These are phyloP conservation scores for Didymosphaeria variabile DNA, from an alignment of 2,329 filamentous ascomycete genomes.

Conservation along the genomic window DNA sequence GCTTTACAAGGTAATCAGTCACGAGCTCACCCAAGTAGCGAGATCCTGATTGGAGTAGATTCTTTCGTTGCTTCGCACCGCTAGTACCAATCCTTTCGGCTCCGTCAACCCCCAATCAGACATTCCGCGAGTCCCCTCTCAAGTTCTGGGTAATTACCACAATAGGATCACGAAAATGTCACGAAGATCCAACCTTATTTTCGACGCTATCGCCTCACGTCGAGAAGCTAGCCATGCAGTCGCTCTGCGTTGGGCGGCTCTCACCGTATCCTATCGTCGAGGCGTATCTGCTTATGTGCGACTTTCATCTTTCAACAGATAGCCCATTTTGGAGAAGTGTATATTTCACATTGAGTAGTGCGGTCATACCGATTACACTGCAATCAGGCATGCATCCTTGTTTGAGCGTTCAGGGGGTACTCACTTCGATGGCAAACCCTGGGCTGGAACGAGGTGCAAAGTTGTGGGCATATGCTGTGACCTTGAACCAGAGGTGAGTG, in stretches of 20 bases:
- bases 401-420: not conserved
- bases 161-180: not conserved
- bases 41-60: not conserved
- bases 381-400: conserved; percentile 4
- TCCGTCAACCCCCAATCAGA: not conserved
- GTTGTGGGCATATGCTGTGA: conserved; percentile 1
- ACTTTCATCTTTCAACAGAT: conserved; percentile 2
- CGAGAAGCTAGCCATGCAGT: not conserved
- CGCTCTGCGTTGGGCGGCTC: conserved; percentile 1
- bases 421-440: not conserved
- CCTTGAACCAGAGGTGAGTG: not conserved
- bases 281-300: not conserved
- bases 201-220: conserved; percentile 1
- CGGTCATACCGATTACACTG: not conserved
- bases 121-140: not conserved
- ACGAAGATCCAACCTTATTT: not conserved
- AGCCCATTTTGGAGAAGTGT: not conserved
- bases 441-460: not conserved
- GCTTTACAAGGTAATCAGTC: not conserved
- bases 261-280: conserved; percentile 2
- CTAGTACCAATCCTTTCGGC: not conserved
- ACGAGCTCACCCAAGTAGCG: not conserved
- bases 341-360: not conserved
- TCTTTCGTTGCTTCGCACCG: not conserved
- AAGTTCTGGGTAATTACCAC: conserved; percentile 6